Evolutionary conservation across 345 rosid species (phyloP), one percentile per base, ranked within the genome.

Genomic region (Populus euphratica): DNA sequence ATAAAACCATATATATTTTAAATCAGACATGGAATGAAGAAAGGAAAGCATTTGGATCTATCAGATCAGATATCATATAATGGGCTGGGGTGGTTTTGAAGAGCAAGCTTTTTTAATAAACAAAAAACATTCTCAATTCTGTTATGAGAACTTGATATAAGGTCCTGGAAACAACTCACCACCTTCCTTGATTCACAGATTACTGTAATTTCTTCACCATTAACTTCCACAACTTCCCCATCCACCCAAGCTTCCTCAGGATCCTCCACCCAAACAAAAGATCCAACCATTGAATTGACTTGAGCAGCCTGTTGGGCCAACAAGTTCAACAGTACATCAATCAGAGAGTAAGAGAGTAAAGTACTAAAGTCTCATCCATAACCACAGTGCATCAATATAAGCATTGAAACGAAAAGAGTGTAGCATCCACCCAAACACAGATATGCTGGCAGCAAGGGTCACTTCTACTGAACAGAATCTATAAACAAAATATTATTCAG

Each of bases 211-310:
- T 74, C 73, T 29, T 82, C 73, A 27, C 77, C 79, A 21, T 82
- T 78, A 64, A 70, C 66, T 70, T 73, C 81, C 76, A 78, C 44
- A 70, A 82, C 79, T 75, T 82, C 79, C 70, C 84, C 84, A 43
- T 82, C 84, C 17, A 78, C 41, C 84, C 84, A 82, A 52, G 78
- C 44, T 25, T 33, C 65, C 44, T 82, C 81, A 67, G 84, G 79
- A 78, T 82, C 84, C 69, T 70, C 76, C 56, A 74, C 50, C 81
- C 81, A 82, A 67, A 82, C 81, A 12, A 35, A 35, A 52, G 79
- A 82, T 70, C 85, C 85, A 70, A 78, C 81, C 0, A 7, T 25
- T 8, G 65, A 8, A 64, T 41, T 64, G 66, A 39, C 33, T 29
- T 76, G 77, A 62, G 75, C 44, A 61, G 68, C 78, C 81, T 79